Percentiles rank a stretch among this genome's conserved stretches.
These are phyloP conservation scores for Sedum album DNA, from an alignment of 164 flowering plant species.

Conservation along the genomic window DNA sequence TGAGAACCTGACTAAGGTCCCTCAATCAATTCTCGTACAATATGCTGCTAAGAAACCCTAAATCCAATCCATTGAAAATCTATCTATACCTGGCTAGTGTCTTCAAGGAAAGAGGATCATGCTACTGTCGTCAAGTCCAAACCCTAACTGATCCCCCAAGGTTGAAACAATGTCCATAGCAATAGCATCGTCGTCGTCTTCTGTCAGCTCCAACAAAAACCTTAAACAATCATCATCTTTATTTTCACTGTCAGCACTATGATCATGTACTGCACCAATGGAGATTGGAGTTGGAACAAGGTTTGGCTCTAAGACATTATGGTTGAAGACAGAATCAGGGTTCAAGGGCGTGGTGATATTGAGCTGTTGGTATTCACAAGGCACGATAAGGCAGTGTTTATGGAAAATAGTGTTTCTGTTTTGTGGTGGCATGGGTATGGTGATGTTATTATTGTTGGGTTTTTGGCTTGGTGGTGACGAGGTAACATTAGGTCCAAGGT, in stretches of 20 bases:
- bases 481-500: neutral
- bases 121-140: no score
- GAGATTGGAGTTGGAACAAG: neutral
- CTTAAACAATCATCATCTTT: slow-evolving; percentile 1
- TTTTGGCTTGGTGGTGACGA: neutral
- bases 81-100: neutral
- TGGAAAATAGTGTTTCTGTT: neutral
- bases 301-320: neutral
- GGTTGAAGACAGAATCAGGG: neutral
- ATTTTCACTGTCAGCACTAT: neutral
- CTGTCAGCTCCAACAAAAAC: no score
- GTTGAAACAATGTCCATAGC: slow-evolving; percentile 1
- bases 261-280: neutral
- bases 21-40: neutral
- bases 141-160: neutral
- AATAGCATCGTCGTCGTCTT: neutral
- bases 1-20: neutral
- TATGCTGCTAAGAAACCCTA: neutral
- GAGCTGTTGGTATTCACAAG: neutral
- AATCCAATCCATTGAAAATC: no score
- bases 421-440: neutral
- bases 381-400: neutral
- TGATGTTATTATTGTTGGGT: neutral
- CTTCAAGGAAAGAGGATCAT: no score
- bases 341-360: neutral